Evolutionary conservation across 768 basidiomycete genomes (phyloP), one percentile per base, ranked within the genome.

Genomic region (Boletus subparvulus): DNA sequence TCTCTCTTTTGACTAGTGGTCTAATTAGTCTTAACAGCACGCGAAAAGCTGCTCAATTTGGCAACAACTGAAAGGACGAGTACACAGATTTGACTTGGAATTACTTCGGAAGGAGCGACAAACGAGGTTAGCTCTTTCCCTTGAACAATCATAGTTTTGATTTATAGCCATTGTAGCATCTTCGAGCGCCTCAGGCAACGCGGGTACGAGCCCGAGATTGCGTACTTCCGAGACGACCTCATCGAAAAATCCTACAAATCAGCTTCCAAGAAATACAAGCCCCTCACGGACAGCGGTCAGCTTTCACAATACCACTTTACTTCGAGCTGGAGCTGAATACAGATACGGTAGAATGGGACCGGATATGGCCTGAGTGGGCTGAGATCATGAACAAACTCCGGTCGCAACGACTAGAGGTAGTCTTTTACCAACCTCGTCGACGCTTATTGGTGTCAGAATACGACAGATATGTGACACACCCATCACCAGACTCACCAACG

Each of bases 201-300:
- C 9, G 65, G 65, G 12, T 66, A 58, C 19, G 59, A 13, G 1
- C 39, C 52, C 8, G 65, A 61, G 42, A 48, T 66, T 10, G 17
- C 2, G 0, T 56, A 56, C 47, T 63, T 58, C 17, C 10, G 17
- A 30, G 14, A 39, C 1, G 12, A 39, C 3, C 1, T 12, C 24
- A 54, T 61, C 12, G 33, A 51, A 32, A 33, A 48, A 30, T 54
- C 43, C 10, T 47, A 50, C 26, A 50, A 24, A 26, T 47, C 53
- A 3, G 30, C 51, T 46, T 66, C 56, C 50, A 56, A 48, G 40
- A 55, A 39, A 17, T 50, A 47, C 43, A 56, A 55, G 4, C 52
- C 55, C 0, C 62, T 67, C 19, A 66, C 50, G 7, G 50, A 58
- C 35, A 37, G 33, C 19, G 62, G 62, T 61, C 13, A 30, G 56